phyloP scores from a whole-genome alignment of 2,329 filamentous ascomycete species.

The Pyricularia sp. region DNA sequence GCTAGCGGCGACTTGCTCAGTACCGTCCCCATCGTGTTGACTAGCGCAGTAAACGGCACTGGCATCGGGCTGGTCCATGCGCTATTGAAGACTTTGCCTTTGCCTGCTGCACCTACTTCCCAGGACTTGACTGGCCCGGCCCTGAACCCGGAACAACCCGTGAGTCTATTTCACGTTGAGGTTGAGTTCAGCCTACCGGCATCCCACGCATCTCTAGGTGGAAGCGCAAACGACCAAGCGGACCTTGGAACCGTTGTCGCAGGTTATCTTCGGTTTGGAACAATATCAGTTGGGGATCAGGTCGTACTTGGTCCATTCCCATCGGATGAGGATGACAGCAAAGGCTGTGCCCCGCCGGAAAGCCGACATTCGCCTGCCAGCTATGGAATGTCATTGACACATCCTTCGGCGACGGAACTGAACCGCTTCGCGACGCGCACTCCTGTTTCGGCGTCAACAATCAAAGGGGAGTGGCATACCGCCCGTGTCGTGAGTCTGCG shows the following conservation, averaged over 20 bases:
- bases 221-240: conserved; percentile 27
- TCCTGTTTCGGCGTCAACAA: conserved; percentile 38
- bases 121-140: conserved; percentile 44
- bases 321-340: conserved; percentile 38
- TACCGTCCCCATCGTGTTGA: conserved; percentile 76
- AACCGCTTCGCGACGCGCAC: conserved; percentile 43
- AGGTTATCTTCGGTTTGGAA: conserved; percentile 73
- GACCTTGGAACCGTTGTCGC: conserved; percentile 67
- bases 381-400: conserved; percentile 41
- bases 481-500: conserved; percentile 79
- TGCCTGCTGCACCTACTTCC: conserved; percentile 46
- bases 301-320: conserved; percentile 74
- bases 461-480: conserved; percentile 64
- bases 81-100: conserved; percentile 65
- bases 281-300: conserved; percentile 66
- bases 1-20: conserved; percentile 29
- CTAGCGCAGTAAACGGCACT: conserved; percentile 75
- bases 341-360: conserved; percentile 26
- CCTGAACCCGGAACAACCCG: conserved; percentile 49
- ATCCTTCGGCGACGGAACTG: conserved; percentile 44
- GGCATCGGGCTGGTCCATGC: conserved; percentile 79
- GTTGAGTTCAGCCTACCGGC: conserved; percentile 73
- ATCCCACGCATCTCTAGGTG: conserved; percentile 41
- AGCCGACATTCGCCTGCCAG: conserved; percentile 36
- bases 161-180: conserved; percentile 77